Evolutionary conservation across 176 grass and related monocot genomes (phyloP), one percentile per base, ranked within the genome.

Genomic region (Poa annua): DNA sequence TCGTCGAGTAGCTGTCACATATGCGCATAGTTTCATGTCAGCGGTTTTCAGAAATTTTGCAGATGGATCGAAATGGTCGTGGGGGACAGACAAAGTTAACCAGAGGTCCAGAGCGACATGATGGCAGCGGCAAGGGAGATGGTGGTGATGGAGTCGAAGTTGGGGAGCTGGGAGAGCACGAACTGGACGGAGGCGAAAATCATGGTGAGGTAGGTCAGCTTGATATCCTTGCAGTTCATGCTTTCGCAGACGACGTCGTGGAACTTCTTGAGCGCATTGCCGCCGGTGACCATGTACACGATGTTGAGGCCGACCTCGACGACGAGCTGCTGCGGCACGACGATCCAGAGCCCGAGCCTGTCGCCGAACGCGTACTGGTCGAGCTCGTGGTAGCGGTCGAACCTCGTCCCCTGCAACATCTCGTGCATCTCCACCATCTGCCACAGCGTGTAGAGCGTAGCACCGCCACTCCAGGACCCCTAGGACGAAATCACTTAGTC

Each of bases 361-460:
- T 89, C 83, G 0, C 92, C 90, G 38, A 97, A 97, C 0, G 90
- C 92, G n/a, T 92, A 68, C 72, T 94, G 92, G 0, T 85, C 89
- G 0, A 92, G 89, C 85, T 92, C 89, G 1, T 97, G 94, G 83
- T 94, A 97, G 21, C 89, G 47, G 19, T 97, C 94, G 59, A 97
- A 97, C 11, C 94, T 76, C 80, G 74, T 88, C 2, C 94, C 86
- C 0, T 91, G 91, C 11, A 93, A 86, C 65, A 76, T 80, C 86
- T 97, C 94, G 51, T 97, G 94, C 91, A 97, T 84, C 86, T 97
- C 91, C 78, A 97, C 91, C 94, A 97, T 87, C 75, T 97, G 94
- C 94, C 94, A 97, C 12, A 97, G 85, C 29, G 91, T 97, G 86
- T 97, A 97, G 0, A 97, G 54, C 20, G 91, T 93, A 64, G 13